Evolutionary conservation across 2,329 filamentous ascomycete species (phyloP).

Genomic region (Aspergillus persii): DNA sequence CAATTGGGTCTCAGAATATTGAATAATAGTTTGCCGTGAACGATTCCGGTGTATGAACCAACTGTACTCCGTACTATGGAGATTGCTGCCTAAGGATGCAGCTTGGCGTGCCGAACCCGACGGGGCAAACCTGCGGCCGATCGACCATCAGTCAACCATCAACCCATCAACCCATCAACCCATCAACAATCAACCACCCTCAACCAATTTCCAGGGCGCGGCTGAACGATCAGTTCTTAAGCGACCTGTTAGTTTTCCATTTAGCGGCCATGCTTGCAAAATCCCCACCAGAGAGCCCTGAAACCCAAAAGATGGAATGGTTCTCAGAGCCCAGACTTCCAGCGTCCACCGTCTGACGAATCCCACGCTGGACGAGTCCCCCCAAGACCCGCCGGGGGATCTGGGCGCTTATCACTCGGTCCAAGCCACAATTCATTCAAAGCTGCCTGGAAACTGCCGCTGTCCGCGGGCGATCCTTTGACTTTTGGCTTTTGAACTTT

Average conservation of each 20-base stretch:
- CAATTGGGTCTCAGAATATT: neutral
- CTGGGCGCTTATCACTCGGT: neutral
- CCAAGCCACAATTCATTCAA: neutral
- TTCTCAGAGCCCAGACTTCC: too few relatives aligned
- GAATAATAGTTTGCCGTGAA: too few relatives aligned
- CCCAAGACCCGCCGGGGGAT: neutral
- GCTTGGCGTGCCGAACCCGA: neutral
- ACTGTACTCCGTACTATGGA: too few relatives aligned
- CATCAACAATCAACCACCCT: too few relatives aligned
- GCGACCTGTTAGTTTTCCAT: too few relatives aligned
- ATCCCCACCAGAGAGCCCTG: too few relatives aligned
- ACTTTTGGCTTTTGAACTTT: neutral
- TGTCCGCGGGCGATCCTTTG: neutral
- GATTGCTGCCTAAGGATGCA: neutral
- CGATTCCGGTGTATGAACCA: too few relatives aligned
- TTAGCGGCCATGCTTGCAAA: too few relatives aligned
- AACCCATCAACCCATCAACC: too few relatives aligned
- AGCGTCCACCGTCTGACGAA: neutral
- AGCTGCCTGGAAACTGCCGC: constrained; percentile 2
- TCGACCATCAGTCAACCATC: neutral
- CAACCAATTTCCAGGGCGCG: too few relatives aligned
- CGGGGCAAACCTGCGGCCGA: neutral
- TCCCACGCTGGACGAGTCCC: neutral
- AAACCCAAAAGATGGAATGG: too few relatives aligned
- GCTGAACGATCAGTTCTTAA: too few relatives aligned